Evolutionary conservation across 2,329 filamentous ascomycete species (phyloP), one percentile per base, ranked within the genome.

Genomic region (Aureobasidium sp.): DNA sequence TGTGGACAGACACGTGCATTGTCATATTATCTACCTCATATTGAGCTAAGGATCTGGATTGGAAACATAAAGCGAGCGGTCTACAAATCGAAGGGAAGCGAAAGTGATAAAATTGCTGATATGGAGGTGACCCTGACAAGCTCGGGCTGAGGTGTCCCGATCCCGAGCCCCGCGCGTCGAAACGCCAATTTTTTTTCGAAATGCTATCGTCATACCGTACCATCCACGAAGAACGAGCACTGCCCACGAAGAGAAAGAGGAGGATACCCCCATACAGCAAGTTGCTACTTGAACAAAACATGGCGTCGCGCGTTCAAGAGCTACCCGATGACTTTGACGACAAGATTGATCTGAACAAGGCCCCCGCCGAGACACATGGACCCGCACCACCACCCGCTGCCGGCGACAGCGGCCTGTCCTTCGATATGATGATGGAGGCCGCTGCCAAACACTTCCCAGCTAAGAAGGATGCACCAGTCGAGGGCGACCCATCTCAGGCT

Each of bases 291-390:
- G n/a, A 11, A 30, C 47, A 62, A 21, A 39, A 3, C 41, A 64
- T 64, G 44, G 37, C 51, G 21, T 64, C 59, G 9, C 44, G 74
- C 41, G 71, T 81, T 42, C 76, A 81, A 69, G 78, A 81, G 66
- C 75, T 81, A 36, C 77, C 78, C 39, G 78, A 80, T 67, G 76
- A 79, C 68, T 79, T 79, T 54, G 76, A 80, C 65, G 76, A 79
- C 30, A 61, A 61, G 47, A 51, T 78, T 63, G 67, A 77, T 41
- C 72, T 78, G 64, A 77, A 78, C 64, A 67, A 74, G 61, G 65
- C 65, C 3, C 69, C 71, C 11, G 61, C 47, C 16, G 39, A 54
- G 30, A 45, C 39, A 41, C 34, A 50, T 50, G 57, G 44, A 6
- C 42, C 60, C 8, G 32, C 39, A 30, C 69, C 16, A 61, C 67